Conservation (phyloP, 805 yeast genomes). For the Millerago galiae region DNA sequence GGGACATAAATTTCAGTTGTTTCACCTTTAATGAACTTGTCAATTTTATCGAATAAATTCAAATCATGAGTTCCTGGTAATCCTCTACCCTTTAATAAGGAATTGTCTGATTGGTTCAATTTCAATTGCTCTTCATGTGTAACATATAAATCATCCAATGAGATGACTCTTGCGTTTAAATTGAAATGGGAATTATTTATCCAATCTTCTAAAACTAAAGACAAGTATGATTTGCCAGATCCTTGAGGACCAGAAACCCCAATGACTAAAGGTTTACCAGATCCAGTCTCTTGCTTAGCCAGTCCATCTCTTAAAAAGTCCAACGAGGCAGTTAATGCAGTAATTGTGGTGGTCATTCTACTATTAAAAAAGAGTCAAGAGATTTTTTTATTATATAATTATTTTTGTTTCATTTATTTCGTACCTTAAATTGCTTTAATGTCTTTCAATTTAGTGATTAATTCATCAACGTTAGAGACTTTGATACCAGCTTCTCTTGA, state of each 20-base stretch:
- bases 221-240: constrained; percentile 62
- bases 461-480: constrained; percentile 77
- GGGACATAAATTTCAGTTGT: constrained; percentile 40
- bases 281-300: constrained; percentile 13
- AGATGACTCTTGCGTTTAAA: constrained; percentile 41
- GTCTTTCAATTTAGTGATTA: constrained; percentile 72
- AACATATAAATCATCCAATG: constrained; percentile 84
- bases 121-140: constrained; percentile 53
- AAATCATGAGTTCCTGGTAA: constrained; percentile 93
- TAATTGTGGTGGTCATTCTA: not conserved
- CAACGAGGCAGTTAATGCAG: not conserved
- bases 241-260: constrained; percentile 57
- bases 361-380: not conserved
- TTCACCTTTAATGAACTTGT: constrained; percentile 10
- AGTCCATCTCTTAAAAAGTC: not conserved
- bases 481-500: constrained; percentile 74
- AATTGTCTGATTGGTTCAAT: constrained; percentile 42
- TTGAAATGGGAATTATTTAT: constrained; percentile 29
- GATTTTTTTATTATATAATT: not conserved
- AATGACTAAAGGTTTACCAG: constrained; percentile 35
- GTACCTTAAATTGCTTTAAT: constrained; percentile 21
- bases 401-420: not conserved
- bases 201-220: constrained; percentile 32
- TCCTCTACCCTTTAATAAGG: constrained; percentile 71
- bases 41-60: constrained; percentile 3